phyloP scores from a whole-genome alignment of 2,329 filamentous ascomycete genomes.

The Ophiostoma tasmaniense region DNA sequence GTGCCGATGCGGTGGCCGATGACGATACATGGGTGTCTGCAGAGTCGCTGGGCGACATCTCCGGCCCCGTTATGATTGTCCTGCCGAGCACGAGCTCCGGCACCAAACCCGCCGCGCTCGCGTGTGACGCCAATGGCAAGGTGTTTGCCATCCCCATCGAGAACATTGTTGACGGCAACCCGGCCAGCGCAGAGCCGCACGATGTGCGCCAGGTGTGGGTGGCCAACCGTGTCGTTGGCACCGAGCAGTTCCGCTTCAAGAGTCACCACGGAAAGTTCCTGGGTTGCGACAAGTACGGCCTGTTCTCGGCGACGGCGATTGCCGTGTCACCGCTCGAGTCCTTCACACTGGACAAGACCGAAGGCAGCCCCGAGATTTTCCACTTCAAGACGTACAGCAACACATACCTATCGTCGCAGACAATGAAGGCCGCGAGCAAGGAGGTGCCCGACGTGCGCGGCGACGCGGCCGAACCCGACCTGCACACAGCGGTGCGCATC shows the following conservation, averaged over 20 bases:
- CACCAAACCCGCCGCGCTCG: conserved; percentile 56
- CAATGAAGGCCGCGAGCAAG: conserved; percentile 32
- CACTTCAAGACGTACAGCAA: conserved; percentile 65
- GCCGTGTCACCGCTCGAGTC: conserved; percentile 79
- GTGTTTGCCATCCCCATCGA: conserved; percentile 76
- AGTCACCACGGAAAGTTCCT: conserved; percentile 85
- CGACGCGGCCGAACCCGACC: conserved; percentile 59
- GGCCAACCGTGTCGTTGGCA: conserved; percentile 73
- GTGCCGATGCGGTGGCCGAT: conserved; percentile 33
- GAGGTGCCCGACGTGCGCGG: conserved; percentile 60
- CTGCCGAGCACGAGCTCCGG: conserved; percentile 57
- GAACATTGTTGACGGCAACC: conserved; percentile 79
- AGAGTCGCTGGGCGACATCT: conserved; percentile 62
- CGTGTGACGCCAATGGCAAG: conserved; percentile 77
- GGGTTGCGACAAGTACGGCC: conserved; percentile 73
- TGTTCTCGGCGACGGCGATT: conserved; percentile 66
- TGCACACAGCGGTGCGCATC: conserved; percentile 66
- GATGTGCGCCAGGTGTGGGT: conserved; percentile 96
- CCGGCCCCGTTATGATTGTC: conserved; percentile 75
- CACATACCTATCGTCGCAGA: conserved; percentile 58
- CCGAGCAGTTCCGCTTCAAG: conserved; percentile 76
- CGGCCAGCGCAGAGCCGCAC: conserved; percentile 82
- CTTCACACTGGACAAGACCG: conserved; percentile 52
- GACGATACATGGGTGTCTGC: conserved; percentile 92
- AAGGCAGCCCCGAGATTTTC: conserved; percentile 51